Evolutionary conservation across 352 stramenopile genomes (phyloP).

Genomic region (Globisporangium heterothallicum): DNA sequence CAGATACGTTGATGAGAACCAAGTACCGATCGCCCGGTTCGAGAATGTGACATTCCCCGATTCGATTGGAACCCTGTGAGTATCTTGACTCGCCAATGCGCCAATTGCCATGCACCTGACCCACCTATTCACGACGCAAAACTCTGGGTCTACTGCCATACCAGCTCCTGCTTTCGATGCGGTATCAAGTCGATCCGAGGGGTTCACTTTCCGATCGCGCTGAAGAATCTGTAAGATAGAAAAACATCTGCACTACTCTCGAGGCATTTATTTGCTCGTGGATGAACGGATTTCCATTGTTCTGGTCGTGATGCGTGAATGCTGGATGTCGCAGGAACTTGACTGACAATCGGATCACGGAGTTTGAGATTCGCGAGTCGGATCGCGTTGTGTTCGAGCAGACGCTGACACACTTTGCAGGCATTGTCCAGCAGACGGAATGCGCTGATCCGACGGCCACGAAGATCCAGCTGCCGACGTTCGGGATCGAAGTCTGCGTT

Average conservation of each 20-base stretch:
- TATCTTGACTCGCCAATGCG: background rate
- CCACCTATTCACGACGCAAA: too few relatives aligned
- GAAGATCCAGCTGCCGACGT: background rate
- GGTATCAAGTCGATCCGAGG: conserved; percentile 16
- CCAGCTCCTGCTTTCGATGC: conserved; percentile 16
- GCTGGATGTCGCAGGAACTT: background rate
- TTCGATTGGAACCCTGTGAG: conserved; percentile 29
- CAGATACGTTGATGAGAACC: conserved; percentile 30
- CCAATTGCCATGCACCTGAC: conserved; percentile 1
- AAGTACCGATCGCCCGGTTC: conserved; percentile 28
- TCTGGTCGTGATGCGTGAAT: conserved; percentile 6
- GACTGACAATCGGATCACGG: conserved; percentile 5
- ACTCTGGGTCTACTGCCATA: too few relatives aligned
- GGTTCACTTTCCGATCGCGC: conserved; percentile 22
- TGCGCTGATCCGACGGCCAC: background rate
- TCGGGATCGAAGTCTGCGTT: conserved; percentile 6
- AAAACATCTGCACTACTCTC: conserved; percentile 1
- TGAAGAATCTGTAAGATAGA: conserved; percentile 31
- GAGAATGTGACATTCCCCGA: conserved; percentile 37
- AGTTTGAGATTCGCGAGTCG: conserved; percentile 13
- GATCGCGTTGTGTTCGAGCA: conserved; percentile 8
- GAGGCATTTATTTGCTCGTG: too few relatives aligned
- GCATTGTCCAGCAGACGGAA: background rate
- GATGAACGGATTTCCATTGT: conserved; percentile 2
- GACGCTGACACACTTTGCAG: background rate